Conservation (phyloP, 495 filamentous ascomycete species). For the Cercophora newfieldiana region DNA sequence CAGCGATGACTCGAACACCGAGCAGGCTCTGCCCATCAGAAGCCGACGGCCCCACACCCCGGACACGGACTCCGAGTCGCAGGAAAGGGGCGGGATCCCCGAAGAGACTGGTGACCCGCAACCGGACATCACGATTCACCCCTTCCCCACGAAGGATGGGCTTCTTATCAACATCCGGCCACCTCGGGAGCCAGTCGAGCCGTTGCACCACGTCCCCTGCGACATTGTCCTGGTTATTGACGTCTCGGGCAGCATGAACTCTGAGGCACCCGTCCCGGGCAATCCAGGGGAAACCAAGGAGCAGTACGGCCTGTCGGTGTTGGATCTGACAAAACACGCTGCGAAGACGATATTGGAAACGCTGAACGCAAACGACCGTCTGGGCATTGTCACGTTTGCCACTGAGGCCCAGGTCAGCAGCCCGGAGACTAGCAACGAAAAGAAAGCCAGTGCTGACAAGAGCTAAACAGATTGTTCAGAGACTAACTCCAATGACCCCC, state of each 20-base stretch:
- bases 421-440: no score
- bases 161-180: constrained; percentile 42
- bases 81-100: not conserved
- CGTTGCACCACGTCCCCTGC: constrained; percentile 37
- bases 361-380: constrained; percentile 39
- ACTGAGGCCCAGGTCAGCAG: constrained; percentile 23
- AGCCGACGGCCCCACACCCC: not conserved
- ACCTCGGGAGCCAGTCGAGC: constrained; percentile 29
- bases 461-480: constrained; percentile 37
- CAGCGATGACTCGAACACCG: not conserved
- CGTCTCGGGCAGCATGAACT: constrained; percentile 46
- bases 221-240: constrained; percentile 52
- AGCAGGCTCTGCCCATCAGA: not conserved
- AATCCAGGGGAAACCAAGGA: constrained; percentile 31
- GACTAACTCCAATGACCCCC: constrained; percentile 38
- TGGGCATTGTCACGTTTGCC: constrained; percentile 49
- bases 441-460: constrained; percentile 6
- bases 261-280: constrained; percentile 33
- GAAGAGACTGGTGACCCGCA: not conserved
- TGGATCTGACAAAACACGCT: constrained; percentile 50
- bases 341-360: constrained; percentile 46
- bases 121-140: constrained; percentile 34
- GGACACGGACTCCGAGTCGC: not conserved
- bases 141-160: constrained; percentile 29
- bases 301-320: constrained; percentile 37